A percentile compares a stretch with the other conserved stretches of the same genome.
Evolutionary conservation across 2,329 filamentous ascomycete genomes (phyloP).

Genomic region (Epichloe hybrida): DNA sequence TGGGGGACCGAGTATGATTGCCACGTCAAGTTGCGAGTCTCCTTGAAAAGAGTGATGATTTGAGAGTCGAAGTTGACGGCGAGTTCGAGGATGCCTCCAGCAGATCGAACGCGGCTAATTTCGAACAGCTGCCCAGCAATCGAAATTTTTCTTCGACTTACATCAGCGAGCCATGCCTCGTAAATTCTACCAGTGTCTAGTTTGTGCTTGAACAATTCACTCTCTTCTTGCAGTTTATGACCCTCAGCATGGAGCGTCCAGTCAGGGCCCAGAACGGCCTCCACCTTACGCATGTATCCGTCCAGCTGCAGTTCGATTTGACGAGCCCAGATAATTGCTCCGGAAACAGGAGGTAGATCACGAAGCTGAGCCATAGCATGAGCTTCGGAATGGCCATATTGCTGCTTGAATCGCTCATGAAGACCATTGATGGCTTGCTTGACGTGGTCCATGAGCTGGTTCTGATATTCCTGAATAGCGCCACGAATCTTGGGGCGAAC

Average conservation of each 20-base stretch:
- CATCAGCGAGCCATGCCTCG: conserved; percentile 88
- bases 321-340: conserved; percentile 92
- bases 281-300: conserved; percentile 98
- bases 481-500: conserved; percentile 98
- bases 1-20: conserved; percentile 90
- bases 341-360: conserved; percentile 88
- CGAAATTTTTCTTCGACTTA: conserved; percentile 74
- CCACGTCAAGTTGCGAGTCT: conserved; percentile 92
- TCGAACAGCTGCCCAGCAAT: conserved; percentile 89
- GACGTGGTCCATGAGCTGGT: conserved; percentile 93
- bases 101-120: conserved; percentile 76
- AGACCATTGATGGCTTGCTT: conserved; percentile 88
- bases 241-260: conserved; percentile 93
- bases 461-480: conserved; percentile 95
- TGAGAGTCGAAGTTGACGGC: conserved; percentile 94
- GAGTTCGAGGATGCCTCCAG: conserved; percentile 77
- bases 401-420: conserved; percentile 95
- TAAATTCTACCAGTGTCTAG: conserved; percentile 89
- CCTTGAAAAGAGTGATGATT: conserved; percentile 95
- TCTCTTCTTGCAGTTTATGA: conserved; percentile 83
- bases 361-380: conserved; percentile 97
- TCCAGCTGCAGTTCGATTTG: conserved; percentile 95
- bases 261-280: conserved; percentile 86
- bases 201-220: conserved; percentile 89
- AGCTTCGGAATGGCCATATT: conserved; percentile 95